phyloP scores from a whole-genome alignment of 352 stramenopile species.

The Pythium oligandrum region DNA sequence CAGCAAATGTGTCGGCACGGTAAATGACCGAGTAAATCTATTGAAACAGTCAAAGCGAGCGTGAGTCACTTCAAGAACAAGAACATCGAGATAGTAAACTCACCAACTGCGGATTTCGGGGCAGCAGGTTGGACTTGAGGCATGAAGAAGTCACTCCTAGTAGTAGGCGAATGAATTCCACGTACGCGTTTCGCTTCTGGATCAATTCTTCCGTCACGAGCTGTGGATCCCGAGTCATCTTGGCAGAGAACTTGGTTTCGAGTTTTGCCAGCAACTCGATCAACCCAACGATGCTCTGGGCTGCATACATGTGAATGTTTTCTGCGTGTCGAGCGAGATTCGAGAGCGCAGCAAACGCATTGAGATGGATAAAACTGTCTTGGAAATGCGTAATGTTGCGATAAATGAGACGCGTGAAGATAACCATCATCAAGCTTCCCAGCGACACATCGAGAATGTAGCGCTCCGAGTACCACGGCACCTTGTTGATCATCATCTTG shows the following conservation, averaged over 20 bases:
- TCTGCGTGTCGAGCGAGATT: constrained; percentile 70
- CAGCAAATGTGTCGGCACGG: constrained; percentile 48
- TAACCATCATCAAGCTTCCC: constrained; percentile 70
- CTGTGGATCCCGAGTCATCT: constrained; percentile 37
- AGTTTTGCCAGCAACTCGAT: constrained; percentile 79
- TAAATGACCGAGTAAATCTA: constrained; percentile 85
- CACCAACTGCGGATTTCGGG: constrained; percentile 76
- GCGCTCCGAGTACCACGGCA: constrained; percentile 74
- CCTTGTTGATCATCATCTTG: constrained; percentile 46
- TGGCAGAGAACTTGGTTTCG: constrained; percentile 46
- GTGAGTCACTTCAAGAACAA: background rate
- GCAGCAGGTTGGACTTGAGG: constrained; percentile 57
- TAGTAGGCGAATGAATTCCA: constrained; percentile 72
- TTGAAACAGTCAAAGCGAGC: background rate
- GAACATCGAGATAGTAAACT: background rate
- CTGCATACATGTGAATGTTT: constrained; percentile 69
- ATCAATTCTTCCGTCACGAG: constrained; percentile 38
- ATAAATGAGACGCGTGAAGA: constrained; percentile 71
- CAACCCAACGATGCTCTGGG: constrained; percentile 58
- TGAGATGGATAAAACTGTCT: constrained; percentile 74
- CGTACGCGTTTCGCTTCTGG: constrained; percentile 58
- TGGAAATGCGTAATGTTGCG: constrained; percentile 80
- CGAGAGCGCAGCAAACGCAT: constrained; percentile 65
- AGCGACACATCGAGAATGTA: constrained; percentile 76
- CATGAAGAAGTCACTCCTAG: constrained; percentile 63